These are phyloP conservation scores for Lentinula sp. DNA, from an alignment of 768 basidiomycete species.

Conservation along the genomic window DNA sequence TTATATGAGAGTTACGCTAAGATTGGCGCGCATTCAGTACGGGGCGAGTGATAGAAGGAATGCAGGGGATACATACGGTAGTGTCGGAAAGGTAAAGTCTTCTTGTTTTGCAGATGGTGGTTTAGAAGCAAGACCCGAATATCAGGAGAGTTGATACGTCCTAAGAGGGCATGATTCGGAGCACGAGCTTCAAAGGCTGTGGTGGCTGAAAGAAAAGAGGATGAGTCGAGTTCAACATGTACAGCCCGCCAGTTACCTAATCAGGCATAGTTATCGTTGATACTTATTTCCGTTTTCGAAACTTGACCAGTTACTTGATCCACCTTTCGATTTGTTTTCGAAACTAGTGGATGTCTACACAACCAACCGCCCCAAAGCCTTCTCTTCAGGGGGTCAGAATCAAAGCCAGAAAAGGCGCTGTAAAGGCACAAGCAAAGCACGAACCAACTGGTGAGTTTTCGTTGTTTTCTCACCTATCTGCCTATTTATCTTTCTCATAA, in stretches of 20 bases:
- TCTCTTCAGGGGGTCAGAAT: conserved; percentile 89
- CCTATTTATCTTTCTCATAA: neutral
- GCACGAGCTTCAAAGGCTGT: neutral
- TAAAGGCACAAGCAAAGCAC: conserved; percentile 91
- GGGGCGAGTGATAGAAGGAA: neutral
- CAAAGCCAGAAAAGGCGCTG: conserved; percentile 88
- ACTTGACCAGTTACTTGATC: conserved; percentile 20
- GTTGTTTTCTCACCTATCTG: conserved; percentile 5
- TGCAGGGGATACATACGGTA: neutral
- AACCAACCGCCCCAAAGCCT: conserved; percentile 78
- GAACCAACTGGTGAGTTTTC: conserved; percentile 60
- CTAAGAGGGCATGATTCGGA: neutral
- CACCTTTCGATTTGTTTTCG: conserved; percentile 16
- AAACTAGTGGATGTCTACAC: conserved; percentile 87
- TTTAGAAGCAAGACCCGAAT: neutral
- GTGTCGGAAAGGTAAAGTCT: neutral
- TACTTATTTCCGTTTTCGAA: conserved; percentile 9
- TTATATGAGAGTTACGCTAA: neutral
- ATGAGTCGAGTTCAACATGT: neutral
- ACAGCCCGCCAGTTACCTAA: neutral
- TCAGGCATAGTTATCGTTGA: neutral
- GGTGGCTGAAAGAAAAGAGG: neutral
- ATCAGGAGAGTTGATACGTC: neutral
- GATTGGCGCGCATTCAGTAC: neutral
- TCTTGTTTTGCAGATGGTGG: neutral